Conservation (phyloP, 1,139 yeast species). For the Sugiyamaella xylanicola region DNA sequence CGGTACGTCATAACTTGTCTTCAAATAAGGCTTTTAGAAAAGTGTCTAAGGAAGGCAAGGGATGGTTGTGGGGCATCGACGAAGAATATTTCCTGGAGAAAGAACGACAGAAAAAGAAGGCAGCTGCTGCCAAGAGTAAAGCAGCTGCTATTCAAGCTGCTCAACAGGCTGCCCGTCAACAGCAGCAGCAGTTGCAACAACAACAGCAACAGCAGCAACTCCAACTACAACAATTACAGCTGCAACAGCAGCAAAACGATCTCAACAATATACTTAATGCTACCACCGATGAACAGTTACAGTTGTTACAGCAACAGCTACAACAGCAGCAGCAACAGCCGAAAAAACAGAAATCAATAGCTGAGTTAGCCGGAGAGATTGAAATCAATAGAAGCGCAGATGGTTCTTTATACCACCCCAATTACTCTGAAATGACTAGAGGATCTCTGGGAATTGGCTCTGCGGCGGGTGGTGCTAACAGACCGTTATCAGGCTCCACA, state of each 20-base stretch:
- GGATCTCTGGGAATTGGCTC: constrained; percentile 21
- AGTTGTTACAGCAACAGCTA: constrained; percentile 17
- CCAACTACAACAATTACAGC: constrained; percentile 3
- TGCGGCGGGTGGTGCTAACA: neutral
- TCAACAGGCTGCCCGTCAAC: constrained; percentile 34
- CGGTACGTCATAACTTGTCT: constrained; percentile 85
- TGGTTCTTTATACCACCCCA: constrained; percentile 28
- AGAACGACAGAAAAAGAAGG: constrained; percentile 69
- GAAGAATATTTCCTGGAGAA: constrained; percentile 79
- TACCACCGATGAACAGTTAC: constrained; percentile 14
- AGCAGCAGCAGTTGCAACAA: constrained; percentile 33
- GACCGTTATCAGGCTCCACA: constrained; percentile 15
- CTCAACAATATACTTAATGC: constrained; percentile 13
- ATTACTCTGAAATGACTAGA: constrained; percentile 30
- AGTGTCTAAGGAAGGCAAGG: constrained; percentile 77
- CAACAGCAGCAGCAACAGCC: constrained; percentile 17
- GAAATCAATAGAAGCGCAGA: constrained; percentile 40
- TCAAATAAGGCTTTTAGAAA: constrained; percentile 82
- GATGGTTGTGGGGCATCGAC: constrained; percentile 93
- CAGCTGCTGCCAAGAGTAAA: constrained; percentile 39
- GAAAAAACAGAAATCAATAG: constrained; percentile 49
- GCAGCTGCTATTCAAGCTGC: constrained; percentile 39
- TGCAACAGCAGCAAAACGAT: constrained; percentile 13
- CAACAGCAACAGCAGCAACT: constrained; percentile 37
- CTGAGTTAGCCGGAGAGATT: constrained; percentile 59